Evolutionary conservation across 83 land plant genomes (phyloP).

Genomic region (Diphasiastrum complanatum): DNA sequence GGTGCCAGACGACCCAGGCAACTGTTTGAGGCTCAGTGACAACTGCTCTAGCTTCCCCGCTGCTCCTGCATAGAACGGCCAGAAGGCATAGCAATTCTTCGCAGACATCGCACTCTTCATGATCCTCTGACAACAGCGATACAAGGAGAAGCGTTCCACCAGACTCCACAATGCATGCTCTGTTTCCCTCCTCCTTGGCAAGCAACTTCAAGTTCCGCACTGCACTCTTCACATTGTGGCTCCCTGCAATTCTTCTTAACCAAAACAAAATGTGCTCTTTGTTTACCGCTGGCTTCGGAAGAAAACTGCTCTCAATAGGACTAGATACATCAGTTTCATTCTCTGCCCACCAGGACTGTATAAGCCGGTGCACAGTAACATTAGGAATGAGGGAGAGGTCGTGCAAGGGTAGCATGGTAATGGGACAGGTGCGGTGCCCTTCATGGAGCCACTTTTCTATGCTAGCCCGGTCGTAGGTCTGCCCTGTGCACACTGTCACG

Average conservation of each 20-base stretch:
- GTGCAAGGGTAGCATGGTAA: constrained; percentile 1
- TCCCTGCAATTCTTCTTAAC: constrained; percentile 16
- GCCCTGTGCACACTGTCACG: constrained; percentile 5
- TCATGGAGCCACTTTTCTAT: constrained; percentile 3
- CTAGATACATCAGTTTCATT: background rate
- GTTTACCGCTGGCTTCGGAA: background rate
- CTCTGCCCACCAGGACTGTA: constrained; percentile 20
- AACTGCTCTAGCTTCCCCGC: background rate
- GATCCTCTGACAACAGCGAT: constrained; percentile 12
- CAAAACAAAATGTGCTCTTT: constrained; percentile 15
- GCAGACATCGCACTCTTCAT: constrained; percentile 19
- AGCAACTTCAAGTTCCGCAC: constrained; percentile 7
- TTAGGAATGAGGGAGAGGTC: background rate
- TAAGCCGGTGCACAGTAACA: constrained; percentile 15
- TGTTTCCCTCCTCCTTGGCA: constrained; percentile 17
- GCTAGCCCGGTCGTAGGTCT: background rate
- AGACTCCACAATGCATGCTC: constrained; percentile 16
- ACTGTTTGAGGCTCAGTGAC: constrained; percentile 19
- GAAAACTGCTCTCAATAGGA: background rate
- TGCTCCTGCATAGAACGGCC: constrained; percentile 3
- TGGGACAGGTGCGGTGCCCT: constrained; percentile 5
- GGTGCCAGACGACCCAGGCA: constrained; percentile 20
- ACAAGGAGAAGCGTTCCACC: constrained; percentile 23
- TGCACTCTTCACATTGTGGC: constrained; percentile 14
- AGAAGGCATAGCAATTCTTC: constrained; percentile 13